These are phyloP conservation scores for Trebouxia gelatinosa DNA, from an alignment of 163 green algal species.

Conservation along the genomic window DNA sequence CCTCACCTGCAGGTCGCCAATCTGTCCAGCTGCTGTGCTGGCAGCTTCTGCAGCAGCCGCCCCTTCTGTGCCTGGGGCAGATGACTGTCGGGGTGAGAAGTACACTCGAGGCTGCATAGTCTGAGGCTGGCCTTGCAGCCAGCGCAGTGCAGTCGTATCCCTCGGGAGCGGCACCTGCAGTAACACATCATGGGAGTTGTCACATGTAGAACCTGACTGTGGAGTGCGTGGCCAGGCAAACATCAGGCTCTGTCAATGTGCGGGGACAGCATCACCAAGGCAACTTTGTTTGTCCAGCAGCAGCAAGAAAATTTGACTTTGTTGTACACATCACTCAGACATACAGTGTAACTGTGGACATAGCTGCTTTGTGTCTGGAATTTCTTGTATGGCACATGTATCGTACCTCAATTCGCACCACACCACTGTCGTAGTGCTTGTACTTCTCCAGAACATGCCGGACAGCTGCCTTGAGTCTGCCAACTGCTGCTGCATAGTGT, in stretches of 20 bases:
- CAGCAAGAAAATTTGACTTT: not conserved
- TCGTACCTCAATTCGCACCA: conserved; percentile 29
- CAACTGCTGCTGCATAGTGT: conserved; percentile 9
- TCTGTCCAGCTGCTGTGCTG: conserved; percentile 47
- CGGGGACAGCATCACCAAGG: not conserved
- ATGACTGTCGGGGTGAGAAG: conserved; percentile 75
- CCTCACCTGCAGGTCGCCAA: too few species aligned
- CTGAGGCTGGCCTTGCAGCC: conserved; percentile 53
- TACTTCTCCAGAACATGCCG: not conserved
- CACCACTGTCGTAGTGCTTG: conserved; percentile 18
- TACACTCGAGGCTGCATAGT: conserved; percentile 64
- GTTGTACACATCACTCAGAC: not conserved
- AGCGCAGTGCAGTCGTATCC: conserved; percentile 45
- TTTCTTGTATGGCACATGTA: not conserved
- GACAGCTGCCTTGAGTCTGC: not conserved
- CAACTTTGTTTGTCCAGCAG: not conserved
- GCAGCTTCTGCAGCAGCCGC: conserved; percentile 50
- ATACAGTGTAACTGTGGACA: not conserved
- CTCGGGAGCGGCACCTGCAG: conserved; percentile 63
- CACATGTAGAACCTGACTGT: not conserved
- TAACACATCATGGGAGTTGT: not conserved
- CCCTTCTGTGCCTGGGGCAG: conserved; percentile 64
- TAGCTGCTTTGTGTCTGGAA: not conserved
- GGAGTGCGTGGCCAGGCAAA: not conserved
- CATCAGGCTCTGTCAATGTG: not conserved